Base-by-base conservation (phyloP, 768 basidiomycete genomes). In the Solioccasus polychromus region DNA sequence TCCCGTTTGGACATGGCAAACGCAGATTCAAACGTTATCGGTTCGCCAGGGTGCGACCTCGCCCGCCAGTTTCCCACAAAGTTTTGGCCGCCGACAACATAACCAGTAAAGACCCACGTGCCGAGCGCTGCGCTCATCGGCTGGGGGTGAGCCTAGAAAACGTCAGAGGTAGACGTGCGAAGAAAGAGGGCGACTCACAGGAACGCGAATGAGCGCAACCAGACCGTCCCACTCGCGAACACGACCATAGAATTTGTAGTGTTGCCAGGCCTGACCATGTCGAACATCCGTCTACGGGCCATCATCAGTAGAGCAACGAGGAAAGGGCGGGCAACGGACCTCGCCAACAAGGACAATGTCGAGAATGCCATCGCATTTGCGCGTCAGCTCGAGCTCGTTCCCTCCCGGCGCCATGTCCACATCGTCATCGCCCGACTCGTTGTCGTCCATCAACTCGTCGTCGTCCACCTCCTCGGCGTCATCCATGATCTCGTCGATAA, bases 31-130 rank as follows among this genome's bases (percentile, higher is more conserved):
- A 78, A 79, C 10, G 72, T 71, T 0, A 75, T 46, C 59, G 69
- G 42, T 59, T 61, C 30, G 73, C 75, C 54, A 23, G 56, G 48
- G 25, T 65, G 56, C 1, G 35, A 0, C 2, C 70, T 68, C 36
- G 63, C 63, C 24, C 87, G 72, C 88, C 87, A 88, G 45, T 80
- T 82, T 5, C 88, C 88, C 14, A 85, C 83, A 49, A 88, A 77
- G 45, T 76, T 85, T 46, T 75, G 65, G 8, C 76, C 77, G 0
- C 79, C 84, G 6, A 83, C 74, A 37, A 90, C 51, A 58, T 88
- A 89, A 5, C 88, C 88, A 25, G 80, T 84, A 53, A 88, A 82
- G 32, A 88, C 71, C 56, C 66, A 68, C 12, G 40, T 7, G 42
- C 63, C 62, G 2, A 59, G 58, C 5, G 43, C 23, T 14, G 44